phyloP scores from a whole-genome alignment of 2,329 filamentous ascomycete genomes.

The Fusarium xyrophilum region DNA sequence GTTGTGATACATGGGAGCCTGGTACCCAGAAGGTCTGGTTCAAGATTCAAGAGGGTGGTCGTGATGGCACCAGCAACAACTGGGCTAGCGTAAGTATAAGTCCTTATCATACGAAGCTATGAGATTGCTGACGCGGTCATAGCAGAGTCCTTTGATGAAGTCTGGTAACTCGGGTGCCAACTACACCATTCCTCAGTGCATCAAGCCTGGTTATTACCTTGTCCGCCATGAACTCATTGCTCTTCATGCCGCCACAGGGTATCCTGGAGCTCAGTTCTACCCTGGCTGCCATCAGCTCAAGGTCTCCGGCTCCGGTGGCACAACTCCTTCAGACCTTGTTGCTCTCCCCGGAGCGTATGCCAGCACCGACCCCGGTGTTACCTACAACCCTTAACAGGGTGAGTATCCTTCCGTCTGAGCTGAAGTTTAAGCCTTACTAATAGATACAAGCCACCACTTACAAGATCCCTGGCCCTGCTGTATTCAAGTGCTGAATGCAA shows the following conservation, averaged over 20 bases:
- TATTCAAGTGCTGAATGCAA: constrained; percentile 54
- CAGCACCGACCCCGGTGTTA: constrained; percentile 57
- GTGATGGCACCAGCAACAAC: constrained; percentile 56
- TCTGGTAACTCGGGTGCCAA: constrained; percentile 51
- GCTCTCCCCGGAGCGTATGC: constrained; percentile 62
- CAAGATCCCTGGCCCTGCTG: constrained; percentile 55
- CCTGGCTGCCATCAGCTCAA: constrained; percentile 65
- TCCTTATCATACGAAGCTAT: rapidly evolving
- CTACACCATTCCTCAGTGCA: constrained; percentile 62
- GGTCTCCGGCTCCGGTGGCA: constrained; percentile 57
- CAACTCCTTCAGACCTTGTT: constrained; percentile 52
- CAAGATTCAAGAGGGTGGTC: constrained; percentile 59
- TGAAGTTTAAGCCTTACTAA: neutral
- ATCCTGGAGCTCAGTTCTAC: constrained; percentile 64
- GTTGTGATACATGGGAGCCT: constrained; percentile 59
- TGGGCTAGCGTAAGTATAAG: constrained; percentile 52
- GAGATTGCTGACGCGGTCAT: neutral
- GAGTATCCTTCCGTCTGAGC: constrained; percentile 13
- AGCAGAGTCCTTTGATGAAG: constrained; percentile 54
- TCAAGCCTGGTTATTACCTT: constrained; percentile 62
- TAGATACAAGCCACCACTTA: constrained; percentile 46
- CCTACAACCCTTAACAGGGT: constrained; percentile 60
- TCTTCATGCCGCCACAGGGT: constrained; percentile 55
- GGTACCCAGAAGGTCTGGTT: constrained; percentile 61
- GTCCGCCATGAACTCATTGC: constrained; percentile 66